A percentile compares a stretch with the other conserved stretches of the same genome.
These are phyloP conservation scores for Zasmidium cellare DNA, from an alignment of 2,329 filamentous ascomycete species.

Conservation along the genomic window DNA sequence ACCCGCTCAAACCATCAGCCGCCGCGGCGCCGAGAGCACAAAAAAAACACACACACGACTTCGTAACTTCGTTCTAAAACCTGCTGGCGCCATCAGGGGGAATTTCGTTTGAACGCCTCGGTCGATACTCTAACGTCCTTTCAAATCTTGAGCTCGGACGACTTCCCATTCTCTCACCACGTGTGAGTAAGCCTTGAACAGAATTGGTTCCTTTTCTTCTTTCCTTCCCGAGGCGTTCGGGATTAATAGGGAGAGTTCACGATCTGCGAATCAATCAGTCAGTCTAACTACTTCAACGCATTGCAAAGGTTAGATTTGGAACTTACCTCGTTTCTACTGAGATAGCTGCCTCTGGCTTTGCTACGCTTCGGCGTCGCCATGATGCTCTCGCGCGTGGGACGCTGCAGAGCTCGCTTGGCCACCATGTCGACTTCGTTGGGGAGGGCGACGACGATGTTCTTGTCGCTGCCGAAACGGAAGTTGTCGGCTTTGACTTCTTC, in stretches of 20 bases:
- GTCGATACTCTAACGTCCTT: not conserved
- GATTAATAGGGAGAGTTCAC: slow-evolving; percentile 68
- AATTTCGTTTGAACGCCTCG: not conserved
- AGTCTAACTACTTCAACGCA: not conserved
- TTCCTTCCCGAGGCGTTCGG: not conserved
- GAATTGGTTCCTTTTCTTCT: not conserved
- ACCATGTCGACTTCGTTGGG: slow-evolving; percentile 99
- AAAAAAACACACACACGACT: too few relatives aligned
- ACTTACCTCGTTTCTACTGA: slow-evolving; percentile 73
- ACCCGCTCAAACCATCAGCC: too few relatives aligned
- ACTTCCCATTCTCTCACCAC: not conserved
- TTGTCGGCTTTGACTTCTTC: slow-evolving; percentile 98
- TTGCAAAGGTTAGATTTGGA: not conserved
- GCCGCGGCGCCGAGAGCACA: too few relatives aligned
- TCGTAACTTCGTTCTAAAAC: not conserved
- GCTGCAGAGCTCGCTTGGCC: slow-evolving; percentile 77
- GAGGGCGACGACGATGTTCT: slow-evolving; percentile 95
- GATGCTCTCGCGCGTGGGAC: slow-evolving; percentile 91
- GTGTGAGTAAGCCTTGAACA: not conserved
- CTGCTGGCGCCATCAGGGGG: not conserved
- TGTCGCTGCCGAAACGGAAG: slow-evolving; percentile 95
- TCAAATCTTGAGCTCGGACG: not conserved
- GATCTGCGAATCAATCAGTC: not conserved
- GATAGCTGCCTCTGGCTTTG: slow-evolving; percentile 60
- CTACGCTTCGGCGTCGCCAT: slow-evolving; percentile 44